Conservation (phyloP, 2,329 filamentous ascomycete genomes). For the Nemania sp. region DNA sequence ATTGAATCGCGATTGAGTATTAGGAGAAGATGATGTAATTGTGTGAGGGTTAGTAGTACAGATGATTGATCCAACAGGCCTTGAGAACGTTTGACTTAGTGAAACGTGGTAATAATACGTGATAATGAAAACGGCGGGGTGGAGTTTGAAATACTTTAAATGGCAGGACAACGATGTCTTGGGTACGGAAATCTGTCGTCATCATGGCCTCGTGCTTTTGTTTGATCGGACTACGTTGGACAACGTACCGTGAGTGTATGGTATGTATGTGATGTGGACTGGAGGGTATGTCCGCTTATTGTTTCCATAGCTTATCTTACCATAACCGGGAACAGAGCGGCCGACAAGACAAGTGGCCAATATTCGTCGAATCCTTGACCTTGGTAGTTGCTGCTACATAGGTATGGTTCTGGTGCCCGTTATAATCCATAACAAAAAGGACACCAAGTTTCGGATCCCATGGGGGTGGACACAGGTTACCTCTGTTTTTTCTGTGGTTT, state of each 20-base stretch:
- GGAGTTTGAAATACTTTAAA: background rate
- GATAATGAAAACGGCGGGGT: background rate
- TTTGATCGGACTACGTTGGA: conserved; percentile 4
- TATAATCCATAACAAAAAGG: conserved; percentile 10
- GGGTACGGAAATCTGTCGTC: background rate
- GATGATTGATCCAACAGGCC: background rate
- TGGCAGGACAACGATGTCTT: background rate
- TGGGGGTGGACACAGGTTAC: conserved; percentile 24
- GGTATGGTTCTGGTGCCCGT: conserved; percentile 4
- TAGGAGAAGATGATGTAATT: background rate
- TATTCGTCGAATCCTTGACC: conserved; percentile 21
- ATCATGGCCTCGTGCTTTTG: conserved; percentile 11
- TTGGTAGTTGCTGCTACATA: conserved; percentile 3
- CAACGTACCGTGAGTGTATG: background rate
- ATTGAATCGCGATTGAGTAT: background rate
- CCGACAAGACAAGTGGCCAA: conserved; percentile 30
- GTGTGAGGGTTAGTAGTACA: conserved; percentile 5
- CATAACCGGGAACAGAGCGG: conserved; percentile 5
- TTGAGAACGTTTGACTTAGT: background rate
- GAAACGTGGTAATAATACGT: background rate
- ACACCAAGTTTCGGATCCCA: conserved; percentile 27
- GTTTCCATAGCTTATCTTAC: conserved; percentile 3
- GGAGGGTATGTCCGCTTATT: conserved; percentile 15
- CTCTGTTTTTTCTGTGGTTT: background rate
- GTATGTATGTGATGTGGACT: too few relatives aligned